phyloP scores from a whole-genome alignment of 192 early-diverging fungal genomes.

The Spizellomyces sp. region DNA sequence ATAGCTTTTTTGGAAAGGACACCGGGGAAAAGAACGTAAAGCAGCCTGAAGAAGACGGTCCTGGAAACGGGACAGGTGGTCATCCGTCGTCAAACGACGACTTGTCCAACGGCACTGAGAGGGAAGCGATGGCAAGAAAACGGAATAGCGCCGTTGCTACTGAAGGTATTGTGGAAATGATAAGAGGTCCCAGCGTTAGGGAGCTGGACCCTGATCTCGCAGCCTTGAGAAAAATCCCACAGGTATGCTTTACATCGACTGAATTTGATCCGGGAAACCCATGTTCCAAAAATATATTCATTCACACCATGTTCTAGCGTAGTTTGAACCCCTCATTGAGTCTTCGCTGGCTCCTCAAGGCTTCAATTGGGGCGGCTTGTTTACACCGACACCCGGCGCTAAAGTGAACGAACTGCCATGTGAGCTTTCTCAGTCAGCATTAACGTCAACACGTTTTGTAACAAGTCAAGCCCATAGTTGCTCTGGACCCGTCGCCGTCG shows the following conservation, averaged over 20 bases:
- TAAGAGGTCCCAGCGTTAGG: not conserved
- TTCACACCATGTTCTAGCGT: not conserved
- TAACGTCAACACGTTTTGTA: too few species aligned
- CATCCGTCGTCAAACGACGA: too few species aligned
- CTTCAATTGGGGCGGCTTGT: constrained; percentile 36
- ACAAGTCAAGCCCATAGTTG: not conserved
- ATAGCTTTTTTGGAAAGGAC: not conserved
- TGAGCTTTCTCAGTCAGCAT: not conserved
- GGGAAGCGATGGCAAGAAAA: too few species aligned
- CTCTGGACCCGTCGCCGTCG: constrained; percentile 22
- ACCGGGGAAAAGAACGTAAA: too few species aligned
- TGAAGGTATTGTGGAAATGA: not conserved
- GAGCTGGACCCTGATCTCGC: constrained; percentile 12
- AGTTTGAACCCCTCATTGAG: constrained; percentile 34
- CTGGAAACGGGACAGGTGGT: too few species aligned
- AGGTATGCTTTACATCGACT: constrained; percentile 4
- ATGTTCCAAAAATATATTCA: not conserved
- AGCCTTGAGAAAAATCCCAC: constrained; percentile 23
- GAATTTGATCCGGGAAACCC: not conserved
- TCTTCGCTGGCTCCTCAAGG: constrained; percentile 17
- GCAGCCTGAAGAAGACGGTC: too few species aligned
- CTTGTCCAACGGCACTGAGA: too few species aligned
- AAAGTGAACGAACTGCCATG: not conserved
- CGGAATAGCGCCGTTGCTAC: too few species aligned
- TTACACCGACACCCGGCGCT: not conserved